Evolutionary conservation across 176 grass and related monocot genomes (phyloP), one percentile per base, ranked within the genome.

Genomic region (Microstegium vimineum): DNA sequence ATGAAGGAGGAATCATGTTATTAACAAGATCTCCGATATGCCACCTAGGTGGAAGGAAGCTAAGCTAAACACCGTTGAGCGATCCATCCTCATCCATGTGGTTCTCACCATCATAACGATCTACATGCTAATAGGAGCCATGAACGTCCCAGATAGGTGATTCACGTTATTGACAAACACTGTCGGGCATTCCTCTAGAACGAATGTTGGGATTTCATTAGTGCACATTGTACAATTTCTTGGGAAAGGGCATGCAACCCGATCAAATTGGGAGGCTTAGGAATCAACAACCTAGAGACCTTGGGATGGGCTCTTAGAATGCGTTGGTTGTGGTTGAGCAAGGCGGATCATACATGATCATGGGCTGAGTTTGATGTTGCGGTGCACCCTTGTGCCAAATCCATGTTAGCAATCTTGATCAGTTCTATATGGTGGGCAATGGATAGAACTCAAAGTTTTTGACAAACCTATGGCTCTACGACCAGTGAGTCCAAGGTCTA

Each of bases 61-160:
- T 54, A 18, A n/a, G 3, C 3, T 46, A 0, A 46, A 10, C 5
- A 54, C 18, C 15, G 2, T 6, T 1, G 2, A 9, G 54, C 0
- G n/a, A 59, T 23, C 54, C 9, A 4, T 25, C 54, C 54, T 59
- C 22, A 25, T 59, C 54, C 9, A 59, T 23, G 9, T 0, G 1
- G 9, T 59, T 8, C 8, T 25, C n/a, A 10, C 22, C 2, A 0
- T 1, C 3, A 1, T 59, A 3, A 1, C 0, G 0, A 59, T 59
- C 22, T 25, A 23, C 54, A 25, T 59, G 22, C 9, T 57, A 25
- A 25, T 56, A n/a, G n/a, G n/a, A n/a, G 51, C 20, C 51, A 56
- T 56, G 7, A 9, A 10, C 1, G 20, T 56, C 8, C 9, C n/a
- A 57, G 23, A 25, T 59, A n/a, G 0, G 54, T 59, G 22, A 59